Evolutionary conservation across 2,329 filamentous ascomycete species (phyloP).

Genomic region (Fusarium secorum): DNA sequence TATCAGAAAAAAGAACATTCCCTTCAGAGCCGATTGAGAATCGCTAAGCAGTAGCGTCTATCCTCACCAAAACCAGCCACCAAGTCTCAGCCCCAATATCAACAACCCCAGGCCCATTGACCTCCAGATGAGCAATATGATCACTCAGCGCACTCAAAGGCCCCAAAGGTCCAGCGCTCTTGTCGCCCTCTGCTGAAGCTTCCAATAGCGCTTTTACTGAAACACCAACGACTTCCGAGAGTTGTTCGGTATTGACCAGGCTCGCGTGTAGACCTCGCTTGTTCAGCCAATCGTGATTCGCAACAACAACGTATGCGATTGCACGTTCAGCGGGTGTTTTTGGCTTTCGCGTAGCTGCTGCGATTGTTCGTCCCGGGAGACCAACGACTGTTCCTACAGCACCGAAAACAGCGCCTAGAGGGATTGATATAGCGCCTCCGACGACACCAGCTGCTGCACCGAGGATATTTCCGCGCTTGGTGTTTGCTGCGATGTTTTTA

Average conservation of each 20-base stretch:
- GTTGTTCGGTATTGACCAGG: constrained; percentile 46
- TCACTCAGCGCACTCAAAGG: constrained; percentile 41
- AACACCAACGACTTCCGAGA: constrained; percentile 41
- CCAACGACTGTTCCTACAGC: constrained; percentile 46
- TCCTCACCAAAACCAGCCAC: constrained; percentile 48
- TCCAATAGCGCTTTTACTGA: constrained; percentile 52
- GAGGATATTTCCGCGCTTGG: constrained; percentile 51
- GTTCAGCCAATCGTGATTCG: constrained; percentile 54
- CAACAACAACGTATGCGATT: constrained; percentile 51
- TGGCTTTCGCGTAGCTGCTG: constrained; percentile 49
- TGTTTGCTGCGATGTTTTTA: constrained; percentile 46
- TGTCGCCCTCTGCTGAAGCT: constrained; percentile 41
- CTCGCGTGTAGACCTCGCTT: constrained; percentile 49
- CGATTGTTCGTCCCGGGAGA: constrained; percentile 47
- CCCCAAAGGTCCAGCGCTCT: constrained; percentile 10
- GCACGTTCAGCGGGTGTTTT: constrained; percentile 53
- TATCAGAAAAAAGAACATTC: no score
- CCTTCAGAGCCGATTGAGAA: no score
- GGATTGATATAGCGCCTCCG: constrained; percentile 50
- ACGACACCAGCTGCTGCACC: constrained; percentile 49
- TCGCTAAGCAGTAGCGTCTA: constrained; percentile 1
- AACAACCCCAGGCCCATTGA: constrained; percentile 37
- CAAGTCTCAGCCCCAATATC: constrained; percentile 43
- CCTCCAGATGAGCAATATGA: constrained; percentile 44
- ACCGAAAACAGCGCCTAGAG: constrained; percentile 49